phyloP scores from a whole-genome alignment of 2,329 filamentous ascomycete species.

The Verticillium isaacii region DNA sequence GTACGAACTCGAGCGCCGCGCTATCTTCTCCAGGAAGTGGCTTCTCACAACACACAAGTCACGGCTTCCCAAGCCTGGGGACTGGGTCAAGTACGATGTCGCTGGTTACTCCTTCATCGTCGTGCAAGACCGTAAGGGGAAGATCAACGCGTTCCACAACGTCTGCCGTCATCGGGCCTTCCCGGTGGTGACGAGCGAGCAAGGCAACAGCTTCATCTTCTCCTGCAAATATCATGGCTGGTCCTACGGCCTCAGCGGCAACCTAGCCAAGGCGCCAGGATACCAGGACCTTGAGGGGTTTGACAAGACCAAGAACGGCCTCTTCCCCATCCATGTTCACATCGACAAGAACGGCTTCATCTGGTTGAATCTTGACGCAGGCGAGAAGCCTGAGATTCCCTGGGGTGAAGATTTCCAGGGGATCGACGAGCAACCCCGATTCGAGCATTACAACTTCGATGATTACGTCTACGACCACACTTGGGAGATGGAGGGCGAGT shows the following conservation, averaged over 20 bases:
- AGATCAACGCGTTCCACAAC: constrained; percentile 58
- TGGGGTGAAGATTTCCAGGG: constrained; percentile 49
- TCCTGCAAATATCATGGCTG: constrained; percentile 60
- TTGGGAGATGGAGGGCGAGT: constrained; percentile 52
- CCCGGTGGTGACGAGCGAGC: constrained; percentile 46
- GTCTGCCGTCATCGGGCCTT: constrained; percentile 58
- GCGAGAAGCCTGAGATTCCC: constrained; percentile 35
- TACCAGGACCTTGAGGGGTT: constrained; percentile 53
- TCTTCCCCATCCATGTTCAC: constrained; percentile 51
- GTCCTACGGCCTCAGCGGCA: constrained; percentile 54
- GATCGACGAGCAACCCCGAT: constrained; percentile 39
- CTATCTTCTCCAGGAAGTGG: constrained; percentile 55
- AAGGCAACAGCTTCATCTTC: constrained; percentile 47
- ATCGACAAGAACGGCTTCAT: constrained; percentile 50
- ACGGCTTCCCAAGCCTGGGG: constrained; percentile 45
- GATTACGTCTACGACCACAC: constrained; percentile 53
- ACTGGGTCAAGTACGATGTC: constrained; percentile 51
- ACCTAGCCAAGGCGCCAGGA: constrained; percentile 54
- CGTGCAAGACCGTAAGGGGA: constrained; percentile 41
- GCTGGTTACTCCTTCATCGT: constrained; percentile 54
- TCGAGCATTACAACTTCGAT: constrained; percentile 39
- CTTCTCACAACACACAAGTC: constrained; percentile 48
- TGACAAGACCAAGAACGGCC: constrained; percentile 48
- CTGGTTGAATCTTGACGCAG: constrained; percentile 52
- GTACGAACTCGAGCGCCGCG: constrained; percentile 51